phyloP scores from a whole-genome alignment of 805 yeast species.

The Starmerella khaoyaiensis region DNA sequence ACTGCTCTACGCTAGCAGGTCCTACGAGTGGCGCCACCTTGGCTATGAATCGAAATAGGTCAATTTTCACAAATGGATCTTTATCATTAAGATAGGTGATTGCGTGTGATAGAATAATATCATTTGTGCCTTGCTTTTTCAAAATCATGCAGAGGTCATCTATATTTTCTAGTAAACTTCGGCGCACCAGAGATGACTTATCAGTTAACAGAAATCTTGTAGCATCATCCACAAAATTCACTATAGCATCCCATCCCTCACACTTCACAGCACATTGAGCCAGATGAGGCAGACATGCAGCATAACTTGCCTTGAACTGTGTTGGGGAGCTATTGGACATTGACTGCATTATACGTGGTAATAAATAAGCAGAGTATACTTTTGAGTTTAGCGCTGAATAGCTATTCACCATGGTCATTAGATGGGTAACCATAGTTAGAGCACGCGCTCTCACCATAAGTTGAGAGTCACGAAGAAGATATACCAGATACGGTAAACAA shows the following conservation, averaged over 20 bases:
- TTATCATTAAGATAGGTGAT: conserved; percentile 83
- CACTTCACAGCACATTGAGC: conserved; percentile 45
- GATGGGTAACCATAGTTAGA: conserved; percentile 49
- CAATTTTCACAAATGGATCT: conserved; percentile 50
- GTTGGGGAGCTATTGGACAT: conserved; percentile 32
- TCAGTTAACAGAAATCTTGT: conserved; percentile 60
- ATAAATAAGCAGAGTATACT: conserved; percentile 67
- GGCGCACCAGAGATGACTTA: conserved; percentile 47
- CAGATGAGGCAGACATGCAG: conserved; percentile 59
- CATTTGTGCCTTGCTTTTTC: conserved; percentile 80
- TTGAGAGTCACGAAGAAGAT: conserved; percentile 56
- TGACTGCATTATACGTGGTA: conserved; percentile 47
- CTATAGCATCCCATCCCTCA: conserved; percentile 18
- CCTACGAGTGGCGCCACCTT: conserved; percentile 74
- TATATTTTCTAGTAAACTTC: conserved; percentile 58
- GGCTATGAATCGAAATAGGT: conserved; percentile 58
- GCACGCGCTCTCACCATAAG: conserved; percentile 57
- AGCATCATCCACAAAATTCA: conserved; percentile 49
- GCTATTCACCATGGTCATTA: conserved; percentile 48
- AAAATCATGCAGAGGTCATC: conserved; percentile 66
- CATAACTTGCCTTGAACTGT: conserved; percentile 53
- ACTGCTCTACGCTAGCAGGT: conserved; percentile 68
- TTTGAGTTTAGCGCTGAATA: conserved; percentile 64
- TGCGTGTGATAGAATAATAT: conserved; percentile 74
- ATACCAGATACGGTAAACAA: conserved; percentile 63